These are phyloP conservation scores for Diplodia intermedia DNA, from an alignment of 2,329 filamentous ascomycete species.

Conservation along the genomic window DNA sequence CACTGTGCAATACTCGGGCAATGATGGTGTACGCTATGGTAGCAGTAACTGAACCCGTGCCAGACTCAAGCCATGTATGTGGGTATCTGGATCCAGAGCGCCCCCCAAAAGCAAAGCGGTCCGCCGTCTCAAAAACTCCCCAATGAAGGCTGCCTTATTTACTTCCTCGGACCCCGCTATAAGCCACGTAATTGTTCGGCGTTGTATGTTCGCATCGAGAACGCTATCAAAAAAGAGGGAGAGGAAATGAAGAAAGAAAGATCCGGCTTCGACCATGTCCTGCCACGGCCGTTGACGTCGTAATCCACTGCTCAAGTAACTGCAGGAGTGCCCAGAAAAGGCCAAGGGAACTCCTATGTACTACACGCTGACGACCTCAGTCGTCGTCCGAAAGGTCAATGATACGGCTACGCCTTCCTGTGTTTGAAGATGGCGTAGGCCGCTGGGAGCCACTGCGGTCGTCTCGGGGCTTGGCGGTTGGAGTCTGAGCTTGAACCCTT, in stretches of 20 bases:
- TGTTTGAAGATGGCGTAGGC: conserved; percentile 7
- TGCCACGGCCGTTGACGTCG: too few species aligned
- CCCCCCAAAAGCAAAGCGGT: background rate
- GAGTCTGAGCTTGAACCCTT: background rate
- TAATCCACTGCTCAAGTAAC: background rate
- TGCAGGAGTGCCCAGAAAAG: background rate
- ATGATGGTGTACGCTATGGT: background rate
- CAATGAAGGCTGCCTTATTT: background rate
- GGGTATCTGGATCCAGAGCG: conserved; percentile 2
- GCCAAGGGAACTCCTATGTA: background rate
- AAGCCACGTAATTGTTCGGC: background rate
- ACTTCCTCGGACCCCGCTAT: background rate
- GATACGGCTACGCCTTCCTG: background rate
- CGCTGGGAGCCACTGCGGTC: conserved; percentile 9
- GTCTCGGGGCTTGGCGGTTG: background rate
- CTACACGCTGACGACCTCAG: background rate
- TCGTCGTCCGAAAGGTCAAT: conserved; percentile 15
- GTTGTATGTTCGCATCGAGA: background rate
- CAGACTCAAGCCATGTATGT: background rate
- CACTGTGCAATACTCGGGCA: background rate
- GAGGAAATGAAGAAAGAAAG: background rate
- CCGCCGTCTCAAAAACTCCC: background rate
- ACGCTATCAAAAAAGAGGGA: too few species aligned
- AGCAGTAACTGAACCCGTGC: background rate
- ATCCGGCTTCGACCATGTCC: background rate